Evolutionary conservation across 495 filamentous ascomycete species (phyloP), one percentile per base, ranked within the genome.

Genomic region (Lasiosphaeria hispida): DNA sequence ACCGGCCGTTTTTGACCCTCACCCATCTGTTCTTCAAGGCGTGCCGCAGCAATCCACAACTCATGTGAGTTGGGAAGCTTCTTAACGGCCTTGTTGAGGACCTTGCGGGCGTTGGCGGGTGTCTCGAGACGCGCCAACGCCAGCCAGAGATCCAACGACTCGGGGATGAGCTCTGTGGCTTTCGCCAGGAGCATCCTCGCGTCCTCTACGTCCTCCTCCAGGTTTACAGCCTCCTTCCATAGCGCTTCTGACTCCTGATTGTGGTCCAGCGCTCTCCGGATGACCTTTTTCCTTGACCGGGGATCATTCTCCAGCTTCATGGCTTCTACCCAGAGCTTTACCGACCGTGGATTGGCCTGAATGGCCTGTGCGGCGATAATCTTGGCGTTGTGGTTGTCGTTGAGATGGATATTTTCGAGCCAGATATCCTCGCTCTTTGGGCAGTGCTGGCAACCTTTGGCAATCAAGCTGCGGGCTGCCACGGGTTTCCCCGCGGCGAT

Each of bases 221-320:
- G 75, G 61, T 97, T 97, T 42, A 97, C 92, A n/a, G 92, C 87
- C 66, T 94, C 89, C 70, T 97, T 97, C 94, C 94, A 99, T 35
- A 99, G 82, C 33, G 87, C 85, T 23, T 97, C 92, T 0, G 93
- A 97, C 62, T 95, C 88, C 2, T 89, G 92, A 48, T 95, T 89
- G 63, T 92, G 85, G 66, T 97, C 86, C 42, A 97, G 78, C 18
- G 95, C 94, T 65, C 91, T 88, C 56, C 91, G 80, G 33, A 96
- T 80, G 13, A 99, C 95, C 63, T 90, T 85, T 75, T 97, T 97
- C 73, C 91, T 93, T 0, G 89, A 87, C 35, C 84, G 79, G 2
- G 82, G 69, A 50, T 93, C 88, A 2, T 85, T 84, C 69, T 99
- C 94, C 23, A 99, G 75, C 61, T 90, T 89, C 89, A 96, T 96